Evolutionary conservation across 2,329 filamentous ascomycete genomes (phyloP), one percentile per base, ranked within the genome.

Genomic region (Ascochyta fabae): DNA sequence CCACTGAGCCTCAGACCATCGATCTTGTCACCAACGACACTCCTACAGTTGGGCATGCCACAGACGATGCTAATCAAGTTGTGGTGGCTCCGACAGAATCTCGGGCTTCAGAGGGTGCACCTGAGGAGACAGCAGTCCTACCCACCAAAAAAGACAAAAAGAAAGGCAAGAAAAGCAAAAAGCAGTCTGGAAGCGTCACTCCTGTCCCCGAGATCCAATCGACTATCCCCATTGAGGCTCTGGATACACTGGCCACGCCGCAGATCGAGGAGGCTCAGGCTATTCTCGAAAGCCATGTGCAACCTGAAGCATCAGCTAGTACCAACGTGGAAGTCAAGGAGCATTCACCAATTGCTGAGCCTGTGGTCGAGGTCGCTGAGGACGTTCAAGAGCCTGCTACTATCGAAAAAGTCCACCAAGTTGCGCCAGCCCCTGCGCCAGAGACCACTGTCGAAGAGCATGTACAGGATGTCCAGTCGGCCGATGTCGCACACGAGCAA

Each of bases 81-180:
- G 4, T 22, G 13, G 23, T 43, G 15, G 31, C n/a, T 27, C 29
- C 35, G 6, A 38, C 47, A 2, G 36, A 43, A n/a, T 4, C 24
- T 15, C 24, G 35, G n/a, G 38, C 44, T n/a, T 5, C 35, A 6
- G 47, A 48, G 19, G 8, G 12, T 9, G 10, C 29, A 6, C 12
- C 19, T 19, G 47, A 45, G 15, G 31, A 44, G n/a, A 22, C 29
- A 4, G n/a, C 48, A 9, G 39, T 52, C 5, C 44, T 58, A 39
- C 48, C 43, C 3, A 49, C 56, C 8, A 65, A 59, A 45, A 63
- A 60, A 35, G 55, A 59, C 48, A 66, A 66, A 44, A 69, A 69
- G 49, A 70, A 67, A 46, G 52, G 38, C 4, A 69, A 68, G 56
- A 68, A 70, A 42, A 58, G 55, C 7, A 69, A 69, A 48, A 60